Base-by-base conservation (phyloP, 2,329 filamentous ascomycete genomes). In the Ascochyta rabiei region DNA sequence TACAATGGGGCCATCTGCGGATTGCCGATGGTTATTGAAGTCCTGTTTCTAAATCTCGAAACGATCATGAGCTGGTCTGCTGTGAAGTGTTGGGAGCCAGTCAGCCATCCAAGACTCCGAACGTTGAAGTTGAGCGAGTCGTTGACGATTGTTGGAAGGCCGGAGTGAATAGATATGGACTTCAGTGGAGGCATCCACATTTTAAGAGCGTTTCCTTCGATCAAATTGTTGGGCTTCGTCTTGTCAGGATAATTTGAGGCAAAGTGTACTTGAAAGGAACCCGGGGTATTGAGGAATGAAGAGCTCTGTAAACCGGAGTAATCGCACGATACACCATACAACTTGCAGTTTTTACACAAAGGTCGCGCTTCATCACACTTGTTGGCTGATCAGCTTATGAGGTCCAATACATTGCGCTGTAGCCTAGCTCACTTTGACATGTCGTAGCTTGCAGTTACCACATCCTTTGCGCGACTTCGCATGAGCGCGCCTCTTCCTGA, bases 341-440 rank as follows among this genome's bases (percentile, higher is more conserved):
- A 61, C 10, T 69, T 43, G 61, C 84, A 86, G 53, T 79, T 80
- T 30, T 73, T 69, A 61, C 83, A 86, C 1, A 66, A 59, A 0
- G 83, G 83, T 35, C 75, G 80, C 2, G 62, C 59, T 62, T 85
- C 83, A 61, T 86, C 84, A 57, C 83, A 86, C 82, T 84, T 47
- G 24, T 30, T 15, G 15, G 53, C 51, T 18, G 7, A 8, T 31
- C 16, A 2, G 21, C n/a, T 12, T 8, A 16, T 33, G 18, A 18
- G 19, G 9, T n/a, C 18, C 8, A 8, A 7, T 28, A 56, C 12
- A 30, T 30, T 30, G 4, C 12, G 12, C 28, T 13, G 10, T 13
- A 30, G 10, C 6, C 12, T 23, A 13, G 28, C 70, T 65, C 67
- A 80, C 81, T 75, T 84, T 85, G 43, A 84, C 76, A 47, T 79